phyloP scores from a whole-genome alignment of 164 flowering plant species.

The Macadamia integrifolia region DNA sequence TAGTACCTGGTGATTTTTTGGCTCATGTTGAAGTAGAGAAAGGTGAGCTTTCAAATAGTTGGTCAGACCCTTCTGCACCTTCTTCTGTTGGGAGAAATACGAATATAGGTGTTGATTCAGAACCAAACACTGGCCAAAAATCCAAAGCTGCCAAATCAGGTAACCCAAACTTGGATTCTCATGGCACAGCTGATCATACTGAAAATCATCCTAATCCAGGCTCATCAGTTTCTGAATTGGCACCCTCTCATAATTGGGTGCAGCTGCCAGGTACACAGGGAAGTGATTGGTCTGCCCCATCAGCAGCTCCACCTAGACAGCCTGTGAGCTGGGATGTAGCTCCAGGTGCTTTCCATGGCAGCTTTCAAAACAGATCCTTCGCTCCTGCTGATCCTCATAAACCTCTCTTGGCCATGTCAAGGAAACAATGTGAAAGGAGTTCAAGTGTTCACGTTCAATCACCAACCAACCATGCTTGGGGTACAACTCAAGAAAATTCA shows the following conservation, averaged over 20 bases:
- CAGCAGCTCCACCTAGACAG: not conserved
- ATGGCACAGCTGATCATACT: constrained; percentile 16
- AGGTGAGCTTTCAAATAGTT: constrained; percentile 3
- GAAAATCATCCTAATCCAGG: constrained; percentile 22
- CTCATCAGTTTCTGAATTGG: not conserved
- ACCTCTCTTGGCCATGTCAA: not conserved
- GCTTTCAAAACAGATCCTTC: constrained; percentile 8
- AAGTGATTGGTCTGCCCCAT: not conserved
- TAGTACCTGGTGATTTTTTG: not conserved
- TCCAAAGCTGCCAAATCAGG: constrained; percentile 11
- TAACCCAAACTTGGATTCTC: constrained; percentile 21
- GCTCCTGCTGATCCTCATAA: not conserved
- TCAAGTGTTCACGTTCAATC: constrained; percentile 4
- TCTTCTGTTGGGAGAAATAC: constrained; percentile 10
- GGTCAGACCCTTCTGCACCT: constrained; percentile 11
- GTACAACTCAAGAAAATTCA: constrained; percentile 2
- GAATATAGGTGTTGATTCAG: not conserved
- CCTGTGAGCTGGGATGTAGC: constrained; percentile 11
- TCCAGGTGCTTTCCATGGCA: not conserved
- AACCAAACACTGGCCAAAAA: constrained; percentile 6
- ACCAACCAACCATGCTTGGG: constrained; percentile 1
- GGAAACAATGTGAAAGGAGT: constrained; percentile 9
- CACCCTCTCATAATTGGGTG: not conserved
- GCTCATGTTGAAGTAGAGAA: not conserved
- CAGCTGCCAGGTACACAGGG: not conserved